Evolutionary conservation across 1,284 basidiomycete genomes (phyloP).

Genomic region (Fomitopsis schrenkii): DNA sequence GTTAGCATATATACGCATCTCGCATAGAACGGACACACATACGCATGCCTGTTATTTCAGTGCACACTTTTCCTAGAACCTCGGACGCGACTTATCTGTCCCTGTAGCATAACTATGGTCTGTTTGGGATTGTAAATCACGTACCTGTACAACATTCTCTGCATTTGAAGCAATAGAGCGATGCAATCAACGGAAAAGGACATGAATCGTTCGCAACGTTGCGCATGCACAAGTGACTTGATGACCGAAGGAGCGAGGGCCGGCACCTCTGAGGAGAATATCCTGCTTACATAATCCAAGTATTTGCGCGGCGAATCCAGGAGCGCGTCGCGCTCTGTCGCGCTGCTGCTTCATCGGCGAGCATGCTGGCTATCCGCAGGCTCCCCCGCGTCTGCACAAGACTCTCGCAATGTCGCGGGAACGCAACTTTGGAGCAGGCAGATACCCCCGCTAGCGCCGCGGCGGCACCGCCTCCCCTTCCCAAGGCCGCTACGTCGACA

Average conservation of each 20-base stretch:
- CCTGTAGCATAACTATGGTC: too few species aligned
- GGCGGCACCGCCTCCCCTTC: constrained; percentile 13
- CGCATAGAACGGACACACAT: neutral
- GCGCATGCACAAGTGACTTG: too few species aligned
- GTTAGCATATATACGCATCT: neutral
- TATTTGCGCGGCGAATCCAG: neutral
- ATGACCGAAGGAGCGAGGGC: too few species aligned
- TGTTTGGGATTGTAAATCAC: too few species aligned
- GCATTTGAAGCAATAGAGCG: too few species aligned
- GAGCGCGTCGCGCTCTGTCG: neutral
- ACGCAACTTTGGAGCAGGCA: constrained; percentile 22
- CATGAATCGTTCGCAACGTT: too few species aligned
- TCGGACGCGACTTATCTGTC: too few species aligned
- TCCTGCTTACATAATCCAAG: neutral
- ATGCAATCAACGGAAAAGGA: too few species aligned
- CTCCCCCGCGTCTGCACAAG: constrained; percentile 18
- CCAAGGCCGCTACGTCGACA: constrained; percentile 7
- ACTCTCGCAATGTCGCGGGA: constrained; percentile 22
- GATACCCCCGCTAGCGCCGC: constrained; percentile 10
- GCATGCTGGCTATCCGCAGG: constrained; percentile 27
- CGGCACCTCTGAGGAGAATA: neutral
- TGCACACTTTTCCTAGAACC: too few species aligned
- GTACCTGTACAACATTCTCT: too few species aligned
- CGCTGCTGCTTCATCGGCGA: neutral
- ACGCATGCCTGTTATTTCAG: neutral